Evolutionary conservation across 352 stramenopile species (phyloP), one percentile per base, ranked within the genome.

Genomic region (Globisporangium nagaii): DNA sequence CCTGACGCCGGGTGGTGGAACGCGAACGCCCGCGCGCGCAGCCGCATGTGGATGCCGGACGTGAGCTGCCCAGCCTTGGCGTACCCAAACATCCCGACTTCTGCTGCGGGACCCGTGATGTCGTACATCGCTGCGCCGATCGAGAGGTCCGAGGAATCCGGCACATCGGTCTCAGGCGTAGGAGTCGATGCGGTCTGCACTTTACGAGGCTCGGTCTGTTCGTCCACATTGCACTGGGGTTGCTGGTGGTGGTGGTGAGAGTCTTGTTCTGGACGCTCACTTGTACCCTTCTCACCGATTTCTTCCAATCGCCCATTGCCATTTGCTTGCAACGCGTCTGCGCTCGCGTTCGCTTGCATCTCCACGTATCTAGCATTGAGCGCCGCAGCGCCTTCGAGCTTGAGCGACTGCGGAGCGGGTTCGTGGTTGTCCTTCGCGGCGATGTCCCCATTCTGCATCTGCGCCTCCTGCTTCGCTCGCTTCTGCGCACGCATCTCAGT

Each of bases 21-120:
- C 37, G 77, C 81, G 56, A 96, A 96, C 2, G 88, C 84, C 3
- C 86, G 79, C 4, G 86, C 77, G 2, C 83, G 76, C 19, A 96
- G 70, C 1, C 88, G 83, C 77, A 93, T 93, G 70, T 96, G 85
- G 52, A 96, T 88, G 11, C 85, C 85, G 2, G 75, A 79, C 5
- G 78, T 89, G 1, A 88, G 55, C 56, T 96, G 88, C 2, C 69
- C 70, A 4, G 67, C 64, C 56, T 91, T 90, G 10, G 86, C 86
- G 58, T 96, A 96, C 6, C 86, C 88, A 56, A 92, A 91, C 84
- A 96, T 96, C 17, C 84, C 83, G 3, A 88, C 84, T 47, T 95
- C 83, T 4, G 81, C 83, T 1, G 79, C 82, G 0, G 84, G 84
- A 0, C 83, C 83, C 0, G 86, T 96, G 61, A 93, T 90, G 60